Conservation (phyloP, 805 yeast species). For the Suhomyces sp. region DNA sequence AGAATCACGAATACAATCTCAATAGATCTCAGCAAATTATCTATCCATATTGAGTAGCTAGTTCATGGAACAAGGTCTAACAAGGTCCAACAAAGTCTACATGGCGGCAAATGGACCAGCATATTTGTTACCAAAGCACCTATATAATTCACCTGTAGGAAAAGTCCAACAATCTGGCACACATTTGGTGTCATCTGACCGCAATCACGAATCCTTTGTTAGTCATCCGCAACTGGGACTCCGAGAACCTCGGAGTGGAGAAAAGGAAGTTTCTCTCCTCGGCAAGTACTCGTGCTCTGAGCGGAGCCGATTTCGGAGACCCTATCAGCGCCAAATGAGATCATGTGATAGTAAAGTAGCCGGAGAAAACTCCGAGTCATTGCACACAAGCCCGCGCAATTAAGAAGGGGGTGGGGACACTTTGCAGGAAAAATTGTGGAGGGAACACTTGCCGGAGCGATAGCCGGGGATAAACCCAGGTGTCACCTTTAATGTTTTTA, state of each 20-base stretch:
- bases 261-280: conserved; percentile 1
- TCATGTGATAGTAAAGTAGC: conserved; percentile 1
- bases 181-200: background rate
- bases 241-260: conserved; percentile 3
- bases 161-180: background rate
- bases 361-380: background rate
- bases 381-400: background rate
- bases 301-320: conserved; percentile 1
- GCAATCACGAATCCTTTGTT: background rate
- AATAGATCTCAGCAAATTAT: background rate
- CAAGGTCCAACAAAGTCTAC: background rate
- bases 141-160: background rate
- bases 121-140: background rate
- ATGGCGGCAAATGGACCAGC: background rate
- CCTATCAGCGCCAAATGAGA: background rate
- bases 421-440: background rate
- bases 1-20: background rate
- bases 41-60: too few species aligned
- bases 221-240: background rate
- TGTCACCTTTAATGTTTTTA: background rate
- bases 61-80: background rate
- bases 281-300: background rate
- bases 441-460: background rate
- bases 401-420: background rate
- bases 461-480: background rate